Base-by-base conservation (phyloP, 1,139 yeast genomes). In the Keqinozyma sinolaborantium region DNA sequence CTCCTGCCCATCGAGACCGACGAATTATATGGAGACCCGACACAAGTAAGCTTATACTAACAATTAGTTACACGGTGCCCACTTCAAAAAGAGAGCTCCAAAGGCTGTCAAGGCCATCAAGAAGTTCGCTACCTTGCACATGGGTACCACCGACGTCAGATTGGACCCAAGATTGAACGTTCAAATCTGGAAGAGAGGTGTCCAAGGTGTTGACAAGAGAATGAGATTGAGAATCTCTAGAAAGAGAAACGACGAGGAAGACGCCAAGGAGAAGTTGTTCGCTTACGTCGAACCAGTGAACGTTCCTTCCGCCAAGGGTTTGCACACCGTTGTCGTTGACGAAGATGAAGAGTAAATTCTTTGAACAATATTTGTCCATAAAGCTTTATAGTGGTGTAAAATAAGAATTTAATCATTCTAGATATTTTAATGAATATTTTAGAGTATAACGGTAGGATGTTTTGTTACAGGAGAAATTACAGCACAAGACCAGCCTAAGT, bases 1-100 rank as follows among this genome's bases (percentile, higher is more conserved):
- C n/a, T n/a, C n/a, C n/a, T n/a, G n/a, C n/a, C n/a, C n/a, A n/a
- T n/a, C n/a, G n/a, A n/a, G n/a, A n/a, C 30, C 16, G 20, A 20
- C 30, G 21, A 10, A 11, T 28, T 25, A 28, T 24, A 11, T n/a
- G 25, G 12, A 8, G 25, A 14, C 25, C 11, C 25, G 12, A 11
- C n/a, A 12, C 27, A 11, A 26, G 23, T n/a, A n/a, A n/a, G n/a
- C n/a, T 14, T 18, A 39, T 69, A 67, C 73, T 68, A 69, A 68
- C 74, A 48, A 36, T 39, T 61, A 83, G 94, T 85, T 87, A 70
- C 95, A 85, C 75, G 97, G 98, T 79, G 90, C 83, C 59, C 83
- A 87, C 74, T 92, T 92, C 95, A 94, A 92, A 83, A 86, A 86
- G 87, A 87, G 97, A 80, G 99, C 98, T 65, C 99, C 99, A 76